Evolutionary conservation across 140 eudicot species (phyloP), one percentile per base, ranked within the genome.

Genomic region (Senecio squalidus): DNA sequence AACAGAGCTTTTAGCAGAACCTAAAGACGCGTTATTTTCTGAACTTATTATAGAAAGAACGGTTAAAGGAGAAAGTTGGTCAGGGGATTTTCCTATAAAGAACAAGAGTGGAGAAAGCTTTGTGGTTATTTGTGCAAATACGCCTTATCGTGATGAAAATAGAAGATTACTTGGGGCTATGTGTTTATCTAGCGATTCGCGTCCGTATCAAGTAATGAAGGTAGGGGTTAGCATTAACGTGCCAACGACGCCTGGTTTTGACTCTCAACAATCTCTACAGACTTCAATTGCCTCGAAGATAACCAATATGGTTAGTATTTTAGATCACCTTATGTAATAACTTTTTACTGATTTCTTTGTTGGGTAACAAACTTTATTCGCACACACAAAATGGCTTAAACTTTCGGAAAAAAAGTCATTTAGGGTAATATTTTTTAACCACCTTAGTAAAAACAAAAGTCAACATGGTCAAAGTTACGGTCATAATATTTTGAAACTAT

Each of bases 61-160:
- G 6, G 30, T 33, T 9, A 31, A 24, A 18, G 96, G 96, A n/a
- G 88, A 88, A 52, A 68, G 66, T 46, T 88, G 94, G 94, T 74
- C 88, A 0, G 96, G 96, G 51, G 81, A 67, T 48, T 76, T 88
- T 67, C 96, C 96, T 11, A 74, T 84, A 9, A 76, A n/a, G 57
- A 70, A 73, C 25, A 88, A 79, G 76, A 50, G 31, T 34, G 94
- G 94, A 21, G 74, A 76, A 1, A 81, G 59, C 46, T 71, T 84
- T 25, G 21, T 60, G 62, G 75, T 74, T 2, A 20, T 79, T 11
- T 74, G 72, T 13, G 68, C 92, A 7, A 68, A 79, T 28, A 74
- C 95, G 1, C 92, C 96, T 1, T 84, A 60, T 26, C 84, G 73
- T 15, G 85, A 88, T 67, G 83, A 74, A 58, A 67, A 71, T 51